phyloP scores from a whole-genome alignment of 768 basidiomycete genomes.

The Mycena leptocephala region DNA sequence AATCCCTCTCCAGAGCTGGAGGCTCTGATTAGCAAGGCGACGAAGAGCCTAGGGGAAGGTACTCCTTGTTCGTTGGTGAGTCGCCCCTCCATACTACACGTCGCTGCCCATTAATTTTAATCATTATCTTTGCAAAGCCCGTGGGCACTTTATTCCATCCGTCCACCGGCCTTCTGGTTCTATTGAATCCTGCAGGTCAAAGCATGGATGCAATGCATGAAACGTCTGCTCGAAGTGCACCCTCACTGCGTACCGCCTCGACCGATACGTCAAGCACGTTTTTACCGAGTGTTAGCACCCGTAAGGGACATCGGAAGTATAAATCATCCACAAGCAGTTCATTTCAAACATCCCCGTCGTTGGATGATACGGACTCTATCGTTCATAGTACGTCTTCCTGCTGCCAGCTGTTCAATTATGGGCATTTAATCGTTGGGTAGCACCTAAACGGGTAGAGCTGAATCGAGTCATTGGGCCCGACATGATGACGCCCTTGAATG shows the following conservation, averaged over 20 bases:
- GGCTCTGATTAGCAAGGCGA: background rate
- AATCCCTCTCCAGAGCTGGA: background rate
- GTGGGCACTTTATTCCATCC: constrained; percentile 36
- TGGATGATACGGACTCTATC: background rate
- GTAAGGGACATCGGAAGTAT: constrained; percentile 1
- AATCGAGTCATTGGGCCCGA: constrained; percentile 42
- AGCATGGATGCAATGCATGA: background rate
- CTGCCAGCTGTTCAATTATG: background rate
- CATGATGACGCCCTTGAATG: constrained; percentile 36
- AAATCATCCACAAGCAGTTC: constrained; percentile 15
- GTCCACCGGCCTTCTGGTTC: constrained; percentile 19
- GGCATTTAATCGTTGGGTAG: background rate
- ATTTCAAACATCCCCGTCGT: constrained; percentile 10
- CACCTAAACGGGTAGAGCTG: constrained; percentile 37
- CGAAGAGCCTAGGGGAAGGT: background rate
- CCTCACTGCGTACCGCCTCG: background rate
- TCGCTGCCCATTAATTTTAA: background rate
- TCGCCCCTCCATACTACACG: background rate
- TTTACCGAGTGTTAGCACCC: constrained; percentile 25
- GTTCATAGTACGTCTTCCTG: background rate
- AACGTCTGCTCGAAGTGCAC: background rate
- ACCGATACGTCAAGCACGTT: constrained; percentile 26
- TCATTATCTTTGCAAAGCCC: constrained; percentile 15
- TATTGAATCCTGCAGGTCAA: constrained; percentile 20
- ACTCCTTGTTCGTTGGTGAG: constrained; percentile 18